These are phyloP conservation scores for Backusella morwellensis DNA, from an alignment of 192 early-diverging fungal species.

Conservation along the genomic window DNA sequence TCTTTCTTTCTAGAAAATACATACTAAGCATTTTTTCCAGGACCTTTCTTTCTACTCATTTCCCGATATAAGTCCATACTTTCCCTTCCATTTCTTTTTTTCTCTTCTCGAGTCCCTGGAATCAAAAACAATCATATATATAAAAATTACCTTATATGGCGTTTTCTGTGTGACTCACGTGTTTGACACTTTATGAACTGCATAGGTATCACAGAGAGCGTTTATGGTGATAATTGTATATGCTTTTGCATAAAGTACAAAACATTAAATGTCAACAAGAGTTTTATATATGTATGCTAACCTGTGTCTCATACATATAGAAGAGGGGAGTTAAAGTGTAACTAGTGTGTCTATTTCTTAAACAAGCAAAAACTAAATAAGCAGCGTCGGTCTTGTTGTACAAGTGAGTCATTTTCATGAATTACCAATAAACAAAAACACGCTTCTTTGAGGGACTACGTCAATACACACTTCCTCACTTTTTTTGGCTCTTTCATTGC, in stretches of 20 bases:
- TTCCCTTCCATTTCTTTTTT: neutral
- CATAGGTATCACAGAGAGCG: neutral
- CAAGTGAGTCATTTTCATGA: neutral
- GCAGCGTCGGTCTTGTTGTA: neutral
- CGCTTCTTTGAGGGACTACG: neutral
- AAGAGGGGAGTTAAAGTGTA: neutral
- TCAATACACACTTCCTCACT: neutral
- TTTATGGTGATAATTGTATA: neutral
- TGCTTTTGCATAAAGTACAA: neutral
- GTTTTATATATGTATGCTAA: neutral
- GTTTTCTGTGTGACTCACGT: neutral
- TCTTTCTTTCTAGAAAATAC: neutral
- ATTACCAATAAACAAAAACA: neutral
- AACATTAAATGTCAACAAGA: neutral
- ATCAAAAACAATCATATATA: neutral
- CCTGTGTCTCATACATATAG: too few species aligned
- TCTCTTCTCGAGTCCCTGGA: neutral
- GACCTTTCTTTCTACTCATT: neutral
- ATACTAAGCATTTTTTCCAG: neutral
- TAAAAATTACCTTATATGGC: neutral
- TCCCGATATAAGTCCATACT: neutral
- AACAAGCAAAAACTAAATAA: neutral
- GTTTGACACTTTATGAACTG: slow-evolving; percentile 1
- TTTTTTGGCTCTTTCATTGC: neutral
- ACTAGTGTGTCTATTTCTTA: neutral